Conservation (phyloP, 2,329 filamentous ascomycete genomes). For the Colletotrichum melonis region DNA sequence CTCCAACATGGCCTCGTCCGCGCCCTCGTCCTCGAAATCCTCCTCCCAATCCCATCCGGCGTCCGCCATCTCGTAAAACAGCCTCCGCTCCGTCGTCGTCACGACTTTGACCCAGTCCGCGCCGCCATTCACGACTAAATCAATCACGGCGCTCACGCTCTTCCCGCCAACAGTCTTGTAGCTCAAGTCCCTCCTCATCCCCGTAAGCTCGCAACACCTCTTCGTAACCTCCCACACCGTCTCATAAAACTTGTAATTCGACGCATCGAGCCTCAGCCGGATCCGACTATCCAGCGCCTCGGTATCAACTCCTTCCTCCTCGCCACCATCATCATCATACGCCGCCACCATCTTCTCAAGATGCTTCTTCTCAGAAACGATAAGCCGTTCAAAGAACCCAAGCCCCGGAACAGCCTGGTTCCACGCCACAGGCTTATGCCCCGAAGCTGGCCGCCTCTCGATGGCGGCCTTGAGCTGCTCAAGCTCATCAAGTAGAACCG, state of each 20-base stretch:
- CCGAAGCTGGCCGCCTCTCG: constrained; percentile 22
- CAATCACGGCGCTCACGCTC: constrained; percentile 23
- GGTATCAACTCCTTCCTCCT: background rate
- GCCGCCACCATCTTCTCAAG: constrained; percentile 31
- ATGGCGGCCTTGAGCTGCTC: constrained; percentile 33
- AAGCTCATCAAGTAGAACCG: constrained; percentile 24
- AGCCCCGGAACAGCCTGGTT: constrained; percentile 35
- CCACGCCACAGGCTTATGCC: constrained; percentile 30
- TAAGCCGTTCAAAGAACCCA: constrained; percentile 32
- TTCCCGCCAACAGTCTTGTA: constrained; percentile 13
- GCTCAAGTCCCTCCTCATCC: constrained; percentile 29
- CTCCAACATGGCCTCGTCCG: constrained; percentile 47
- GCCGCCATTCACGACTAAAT: constrained; percentile 33
- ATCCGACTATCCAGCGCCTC: constrained; percentile 20
- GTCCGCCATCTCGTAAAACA: constrained; percentile 53
- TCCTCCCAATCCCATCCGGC: constrained; percentile 56
- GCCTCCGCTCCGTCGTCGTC: constrained; percentile 38
- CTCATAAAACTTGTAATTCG: constrained; percentile 36
- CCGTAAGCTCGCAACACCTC: constrained; percentile 26
- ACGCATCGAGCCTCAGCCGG: constrained; percentile 30
- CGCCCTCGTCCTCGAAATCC: constrained; percentile 45
- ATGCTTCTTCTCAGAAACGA: constrained; percentile 33
- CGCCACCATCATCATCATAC: background rate
- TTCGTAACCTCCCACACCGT: constrained; percentile 35
- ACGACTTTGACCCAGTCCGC: constrained; percentile 36